Percentiles rank a stretch among this genome's conserved stretches.
phyloP scores from a whole-genome alignment of 2,329 filamentous ascomycete genomes.

The Apiospora aurea region DNA sequence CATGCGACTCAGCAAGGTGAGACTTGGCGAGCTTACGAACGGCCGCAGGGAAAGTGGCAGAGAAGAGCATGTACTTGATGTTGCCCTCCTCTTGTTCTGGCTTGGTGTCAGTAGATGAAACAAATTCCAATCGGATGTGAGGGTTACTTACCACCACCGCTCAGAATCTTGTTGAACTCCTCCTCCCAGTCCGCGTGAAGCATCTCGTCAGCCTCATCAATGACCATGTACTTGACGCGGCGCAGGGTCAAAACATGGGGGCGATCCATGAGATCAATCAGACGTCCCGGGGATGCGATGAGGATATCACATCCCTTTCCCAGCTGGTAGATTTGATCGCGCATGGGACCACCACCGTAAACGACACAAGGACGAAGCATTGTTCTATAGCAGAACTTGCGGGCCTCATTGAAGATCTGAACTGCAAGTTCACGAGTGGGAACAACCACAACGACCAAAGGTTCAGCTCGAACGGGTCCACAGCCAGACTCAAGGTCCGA shows the following conservation, averaged over 20 bases:
- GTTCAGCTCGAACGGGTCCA: conserved; percentile 74
- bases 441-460: conserved; percentile 82
- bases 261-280: conserved; percentile 82
- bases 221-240: conserved; percentile 80
- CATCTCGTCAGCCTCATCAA: conserved; percentile 97
- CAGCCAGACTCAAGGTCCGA: conserved; percentile 57
- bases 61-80: conserved; percentile 82
- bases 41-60: conserved; percentile 87
- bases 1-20: conserved; percentile 75
- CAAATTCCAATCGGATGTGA: neutral
- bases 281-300: conserved; percentile 85
- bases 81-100: conserved; percentile 77
- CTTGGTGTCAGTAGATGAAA: conserved; percentile 28
- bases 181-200: conserved; percentile 80
- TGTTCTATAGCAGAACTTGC: conserved; percentile 90
- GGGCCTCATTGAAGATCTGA: conserved; percentile 94
- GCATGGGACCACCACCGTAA: conserved; percentile 83
- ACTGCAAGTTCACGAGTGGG: conserved; percentile 91
- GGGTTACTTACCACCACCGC: conserved; percentile 73
- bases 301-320: conserved; percentile 87
- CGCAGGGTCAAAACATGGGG: conserved; percentile 72
- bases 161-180: conserved; percentile 77
- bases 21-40: conserved; percentile 79
- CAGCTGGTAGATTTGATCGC: conserved; percentile 75
- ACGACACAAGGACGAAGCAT: conserved; percentile 92